Base-by-base conservation (phyloP, 495 filamentous ascomycete species). In the Penicillium coprophilum region DNA sequence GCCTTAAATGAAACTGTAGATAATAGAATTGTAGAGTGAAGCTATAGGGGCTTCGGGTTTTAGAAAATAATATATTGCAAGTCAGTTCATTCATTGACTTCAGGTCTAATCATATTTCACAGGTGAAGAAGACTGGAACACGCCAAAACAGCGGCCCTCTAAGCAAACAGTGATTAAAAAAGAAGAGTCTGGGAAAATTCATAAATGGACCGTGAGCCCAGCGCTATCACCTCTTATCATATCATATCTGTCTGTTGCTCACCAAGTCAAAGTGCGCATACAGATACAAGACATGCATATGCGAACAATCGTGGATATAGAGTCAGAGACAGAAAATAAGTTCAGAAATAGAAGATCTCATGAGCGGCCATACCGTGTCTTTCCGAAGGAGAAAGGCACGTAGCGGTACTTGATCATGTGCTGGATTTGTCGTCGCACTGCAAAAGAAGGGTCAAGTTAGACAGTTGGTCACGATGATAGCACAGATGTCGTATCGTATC, bases 341-440 rank as follows among this genome's bases (percentile, higher is more conserved):
- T 34, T 50, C 46, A 54, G 41, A 34, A 24, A 45, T 34, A 23
- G 17, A 51, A 46, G 24, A 23, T 43, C 58, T 67, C 62, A 77
- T 70, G 73, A 71, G 20, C 73, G 70, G 57, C 71, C 71, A 75
- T 96, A 97, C 55, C 84, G 82, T 27, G 89, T 82, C 84, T 97
- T 97, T 70, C 92, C 92, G 61, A 96, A 86, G 17, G 90, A 86
- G 80, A 97, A 97, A 39, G 92, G 92, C 28, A 97, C 91, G 69
- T 97, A 98, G 74, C 94, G 90, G 78, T 98, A 98, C 78, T 97
- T 98, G 85, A 98, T 96, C 94, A 98, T 98, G 75, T 96, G 92
- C 80, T 98, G 94, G 57, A 98, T 98, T 76, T 98, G 94, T 75
- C 92, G 87, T 67, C 94, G 83, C 94, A 98, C 91, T 96, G 61